phyloP scores from a whole-genome alignment of 371 early-diverging fungal species.

The Cokeromyces recurvatus region DNA sequence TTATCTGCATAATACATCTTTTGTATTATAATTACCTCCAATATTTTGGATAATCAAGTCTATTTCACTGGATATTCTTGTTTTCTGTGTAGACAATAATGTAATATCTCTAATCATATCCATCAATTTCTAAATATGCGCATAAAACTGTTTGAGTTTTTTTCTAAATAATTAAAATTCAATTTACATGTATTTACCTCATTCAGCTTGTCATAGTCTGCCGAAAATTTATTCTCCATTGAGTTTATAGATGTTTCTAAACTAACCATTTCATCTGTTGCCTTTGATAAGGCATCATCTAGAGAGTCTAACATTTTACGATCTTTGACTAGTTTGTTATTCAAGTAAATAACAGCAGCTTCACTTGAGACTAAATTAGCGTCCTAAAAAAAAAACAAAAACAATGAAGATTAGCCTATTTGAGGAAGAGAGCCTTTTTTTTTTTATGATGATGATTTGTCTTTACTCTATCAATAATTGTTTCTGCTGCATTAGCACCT shows the following conservation, averaged over 20 bases:
- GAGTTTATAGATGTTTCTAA: slow-evolving; percentile 15
- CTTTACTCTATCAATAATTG: slow-evolving; percentile 38
- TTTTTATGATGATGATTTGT: too few relatives aligned
- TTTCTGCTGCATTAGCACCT: slow-evolving; percentile 30
- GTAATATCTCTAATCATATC: slow-evolving; percentile 47
- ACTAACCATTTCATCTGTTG: slow-evolving; percentile 19
- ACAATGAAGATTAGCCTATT: too few relatives aligned
- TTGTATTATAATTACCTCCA: slow-evolving; percentile 39
- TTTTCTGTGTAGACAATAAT: slow-evolving; percentile 46
- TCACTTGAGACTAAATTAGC: slow-evolving; percentile 49
- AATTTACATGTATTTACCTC: slow-evolving; percentile 26
- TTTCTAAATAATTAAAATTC: not conserved
- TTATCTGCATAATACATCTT: not conserved
- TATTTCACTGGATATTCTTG: slow-evolving; percentile 50
- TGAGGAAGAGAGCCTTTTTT: too few relatives aligned
- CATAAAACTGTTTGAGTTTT: not conserved
- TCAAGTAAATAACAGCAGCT: slow-evolving; percentile 51
- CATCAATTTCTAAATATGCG: slow-evolving; percentile 33
- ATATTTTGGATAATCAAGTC: slow-evolving; percentile 54
- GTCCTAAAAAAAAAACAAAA: slow-evolving; percentile 50
- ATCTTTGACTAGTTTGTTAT: slow-evolving; percentile 59
- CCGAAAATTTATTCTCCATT: slow-evolving; percentile 19
- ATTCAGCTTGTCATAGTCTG: slow-evolving; percentile 29
- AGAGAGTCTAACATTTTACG: slow-evolving; percentile 38
- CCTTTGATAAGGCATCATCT: slow-evolving; percentile 43